phyloP scores from a whole-genome alignment of 768 basidiomycete genomes.

The Tephrocybe sp. region DNA sequence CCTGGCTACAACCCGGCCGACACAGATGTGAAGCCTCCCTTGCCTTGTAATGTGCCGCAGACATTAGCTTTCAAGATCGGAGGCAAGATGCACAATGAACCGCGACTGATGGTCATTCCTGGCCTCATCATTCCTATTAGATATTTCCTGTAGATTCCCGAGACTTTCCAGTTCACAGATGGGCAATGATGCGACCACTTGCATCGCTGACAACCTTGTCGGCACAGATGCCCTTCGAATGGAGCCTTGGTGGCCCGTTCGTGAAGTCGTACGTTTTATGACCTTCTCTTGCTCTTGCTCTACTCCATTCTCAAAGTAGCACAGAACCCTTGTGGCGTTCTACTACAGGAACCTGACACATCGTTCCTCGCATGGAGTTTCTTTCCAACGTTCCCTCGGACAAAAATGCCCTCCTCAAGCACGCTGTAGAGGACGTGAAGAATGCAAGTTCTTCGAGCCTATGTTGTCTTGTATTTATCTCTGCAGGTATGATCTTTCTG shows the following conservation, averaged over 20 bases:
- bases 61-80: conserved; percentile 64
- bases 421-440: conserved; percentile 36
- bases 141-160: conserved; percentile 71
- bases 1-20: conserved; percentile 30
- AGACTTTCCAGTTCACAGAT: conserved; percentile 53
- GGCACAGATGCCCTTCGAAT: conserved; percentile 64
- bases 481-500: neutral
- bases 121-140: conserved; percentile 18
- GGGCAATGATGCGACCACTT: conserved; percentile 38
- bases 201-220: conserved; percentile 55
- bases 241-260: conserved; percentile 75
- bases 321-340: conserved; percentile 62
- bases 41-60: conserved; percentile 57
- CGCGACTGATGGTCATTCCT: neutral
- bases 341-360: conserved; percentile 71
- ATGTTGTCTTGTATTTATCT: too few relatives aligned
- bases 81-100: conserved; percentile 37
- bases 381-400: conserved; percentile 61
- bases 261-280: conserved; percentile 58
- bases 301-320: neutral
- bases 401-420: conserved; percentile 37
- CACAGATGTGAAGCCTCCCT: conserved; percentile 22
- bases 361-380: conserved; percentile 69
- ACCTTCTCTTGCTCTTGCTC: neutral
- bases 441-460: conserved; percentile 40